phyloP scores from a whole-genome alignment of 2,329 filamentous ascomycete genomes.

The Ophiognomonia clavigignenti-juglandacearum region DNA sequence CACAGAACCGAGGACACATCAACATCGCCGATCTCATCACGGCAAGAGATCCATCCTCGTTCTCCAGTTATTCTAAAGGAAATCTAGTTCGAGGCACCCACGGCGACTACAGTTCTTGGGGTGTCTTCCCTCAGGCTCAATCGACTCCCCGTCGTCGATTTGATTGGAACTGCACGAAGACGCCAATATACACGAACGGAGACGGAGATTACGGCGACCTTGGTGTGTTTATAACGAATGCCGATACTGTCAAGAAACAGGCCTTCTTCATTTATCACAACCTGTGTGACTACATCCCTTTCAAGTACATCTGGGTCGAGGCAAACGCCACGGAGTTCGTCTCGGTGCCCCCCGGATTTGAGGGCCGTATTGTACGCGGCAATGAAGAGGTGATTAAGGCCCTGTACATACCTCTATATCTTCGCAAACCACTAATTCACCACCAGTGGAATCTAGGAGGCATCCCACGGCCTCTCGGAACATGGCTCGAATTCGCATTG shows the following conservation, averaged over 20 bases:
- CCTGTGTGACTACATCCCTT: constrained; percentile 22
- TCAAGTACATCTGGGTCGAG: constrained; percentile 23
- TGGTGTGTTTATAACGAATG: constrained; percentile 19
- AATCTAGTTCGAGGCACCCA: not conserved
- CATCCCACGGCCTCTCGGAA: constrained; percentile 20
- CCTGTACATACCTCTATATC: too few species aligned
- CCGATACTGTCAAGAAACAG: constrained; percentile 12
- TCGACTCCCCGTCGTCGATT: too few species aligned
- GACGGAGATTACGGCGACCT: constrained; percentile 16
- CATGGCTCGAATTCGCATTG: constrained; percentile 24
- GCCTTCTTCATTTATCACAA: constrained; percentile 24
- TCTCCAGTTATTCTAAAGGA: constrained; percentile 4
- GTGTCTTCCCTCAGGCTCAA: not conserved
- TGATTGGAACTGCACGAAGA: constrained; percentile 14
- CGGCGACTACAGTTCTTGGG: not conserved
- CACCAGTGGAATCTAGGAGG: constrained; percentile 19
- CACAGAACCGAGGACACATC: too few species aligned
- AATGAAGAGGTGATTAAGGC: constrained; percentile 17
- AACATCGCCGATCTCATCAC: constrained; percentile 5
- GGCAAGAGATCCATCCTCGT: not conserved
- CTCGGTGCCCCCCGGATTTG: constrained; percentile 21
- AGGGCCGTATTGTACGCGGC: constrained; percentile 23
- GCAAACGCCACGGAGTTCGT: constrained; percentile 20
- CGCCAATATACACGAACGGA: constrained; percentile 17
- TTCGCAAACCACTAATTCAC: not conserved